A percentile compares a stretch with the other conserved stretches of the same genome.
phyloP scores from a whole-genome alignment of 139 green algal species.

The Chlamydomonas sp. region DNA sequence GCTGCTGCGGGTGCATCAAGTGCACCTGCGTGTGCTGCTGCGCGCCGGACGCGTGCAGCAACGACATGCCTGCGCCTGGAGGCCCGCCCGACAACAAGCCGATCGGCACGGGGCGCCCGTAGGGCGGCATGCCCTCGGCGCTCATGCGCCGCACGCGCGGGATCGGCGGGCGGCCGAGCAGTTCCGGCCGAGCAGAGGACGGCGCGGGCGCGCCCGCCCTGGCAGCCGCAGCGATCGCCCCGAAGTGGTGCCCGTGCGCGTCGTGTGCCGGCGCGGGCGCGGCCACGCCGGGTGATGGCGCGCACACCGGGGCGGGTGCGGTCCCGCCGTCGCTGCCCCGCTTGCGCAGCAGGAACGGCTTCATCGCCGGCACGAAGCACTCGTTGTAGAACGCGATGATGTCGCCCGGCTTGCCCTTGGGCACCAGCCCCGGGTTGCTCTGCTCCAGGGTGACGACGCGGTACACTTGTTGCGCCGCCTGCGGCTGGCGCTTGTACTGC shows the following conservation, averaged over 20 bases:
- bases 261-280: background rate
- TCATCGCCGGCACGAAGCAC: slow-evolving; percentile 60
- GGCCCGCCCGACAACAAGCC: too few relatives aligned
- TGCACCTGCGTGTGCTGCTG: too few relatives aligned
- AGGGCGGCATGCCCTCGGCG: too few relatives aligned
- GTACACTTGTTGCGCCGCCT: slow-evolving; percentile 61
- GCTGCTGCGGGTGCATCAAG: too few relatives aligned
- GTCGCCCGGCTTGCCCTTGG: slow-evolving; percentile 41
- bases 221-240: too few relatives aligned
- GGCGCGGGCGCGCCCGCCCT: background rate
- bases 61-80: too few relatives aligned
- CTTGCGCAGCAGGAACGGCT: slow-evolving; percentile 30
- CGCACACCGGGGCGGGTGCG: background rate
- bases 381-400: slow-evolving; percentile 92
- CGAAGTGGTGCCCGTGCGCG: background rate
- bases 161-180: too few relatives aligned
- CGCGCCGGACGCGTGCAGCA: too few relatives aligned
- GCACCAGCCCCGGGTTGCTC: slow-evolving; percentile 29
- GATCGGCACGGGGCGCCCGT: too few relatives aligned
- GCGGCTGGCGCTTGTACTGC: slow-evolving; percentile 72
- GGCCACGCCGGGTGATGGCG: background rate
- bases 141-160: too few relatives aligned
- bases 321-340: too few relatives aligned
- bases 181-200: too few relatives aligned
- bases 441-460: slow-evolving; percentile 63